Base-by-base conservation (phyloP, 768 basidiomycete species). In the Mycena latifolia region DNA sequence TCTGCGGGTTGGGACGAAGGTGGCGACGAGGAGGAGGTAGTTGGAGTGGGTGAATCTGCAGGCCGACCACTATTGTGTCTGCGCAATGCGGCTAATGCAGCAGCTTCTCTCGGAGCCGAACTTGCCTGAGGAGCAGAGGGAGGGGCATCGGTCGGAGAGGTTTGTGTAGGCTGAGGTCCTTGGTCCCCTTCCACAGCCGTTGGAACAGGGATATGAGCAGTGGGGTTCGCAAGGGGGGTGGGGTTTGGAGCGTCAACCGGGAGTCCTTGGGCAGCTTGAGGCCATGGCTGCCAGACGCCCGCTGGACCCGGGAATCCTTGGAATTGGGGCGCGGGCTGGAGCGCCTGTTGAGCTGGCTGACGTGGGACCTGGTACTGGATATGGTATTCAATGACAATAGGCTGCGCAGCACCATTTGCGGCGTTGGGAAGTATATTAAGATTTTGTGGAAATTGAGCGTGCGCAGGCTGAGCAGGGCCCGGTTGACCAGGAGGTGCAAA, bases 221-320 rank as follows among this genome's bases (percentile, higher is more conserved):
- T 48, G 25, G 35, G 46, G 27, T 70, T 48, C 1, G 60, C 41
- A 22, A 37, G 17, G 8, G 48, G 54, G 10, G 28, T 53, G 54
- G 60, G 50, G 10, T 50, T 24, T 28, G 4, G 24, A 52, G 39
- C 25, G 27, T 62, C 64, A 43, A 55, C 54, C 39, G 56, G 33
- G 11, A 20, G 28, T 46, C 69, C 53, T 43, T 67, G 78, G 9
- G 71, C 79, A 55, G 79, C 80, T 33, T 76, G 74, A 45, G 84
- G 85, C 90, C 90, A 92, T 25, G 83, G 84, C 61, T 88, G 88
- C 88, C 89, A 92, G n/a, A 77, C 82, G 22, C 85, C 87, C 37
- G 84, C 85, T 11, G 89, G 90, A 11, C 89, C 90, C 41, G 82
- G 80, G 69, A 92, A 91, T 15, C 91, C 90, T 63, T 80, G 71